A percentile compares a stretch with the other conserved stretches of the same genome.
Conservation (phyloP, 768 basidiomycete species). For the Kwoniella europaea region DNA sequence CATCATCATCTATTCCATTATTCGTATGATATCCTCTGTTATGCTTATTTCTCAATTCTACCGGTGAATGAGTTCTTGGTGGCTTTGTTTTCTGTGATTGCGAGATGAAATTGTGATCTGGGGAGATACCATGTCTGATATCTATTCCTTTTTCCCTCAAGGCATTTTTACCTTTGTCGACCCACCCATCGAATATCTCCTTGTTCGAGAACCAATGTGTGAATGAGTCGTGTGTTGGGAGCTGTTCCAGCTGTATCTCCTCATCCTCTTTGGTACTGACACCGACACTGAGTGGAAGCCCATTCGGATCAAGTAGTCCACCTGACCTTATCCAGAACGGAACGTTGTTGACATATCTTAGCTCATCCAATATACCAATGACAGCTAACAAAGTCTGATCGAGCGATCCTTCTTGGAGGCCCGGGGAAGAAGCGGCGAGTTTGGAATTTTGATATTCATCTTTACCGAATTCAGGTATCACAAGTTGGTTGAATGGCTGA, state of each 20-base stretch:
- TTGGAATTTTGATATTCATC: constrained; percentile 24
- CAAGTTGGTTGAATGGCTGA: constrained; percentile 56
- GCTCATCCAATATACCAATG: constrained; percentile 51
- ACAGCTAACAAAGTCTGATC: constrained; percentile 52
- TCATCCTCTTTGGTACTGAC: background rate
- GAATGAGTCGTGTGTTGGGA: constrained; percentile 41
- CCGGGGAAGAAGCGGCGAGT: background rate
- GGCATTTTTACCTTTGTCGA: constrained; percentile 34
- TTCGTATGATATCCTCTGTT: constrained; percentile 12
- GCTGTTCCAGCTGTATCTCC: constrained; percentile 19
- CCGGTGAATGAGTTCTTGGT: constrained; percentile 1
- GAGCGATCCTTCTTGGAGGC: constrained; percentile 13
- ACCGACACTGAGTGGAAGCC: background rate
- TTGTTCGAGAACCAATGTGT: constrained; percentile 41
- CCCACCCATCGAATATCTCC: constrained; percentile 33
- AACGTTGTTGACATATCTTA: constrained; percentile 42
- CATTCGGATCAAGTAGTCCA: constrained; percentile 25
- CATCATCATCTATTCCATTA: constrained; percentile 3
- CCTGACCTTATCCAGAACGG: constrained; percentile 55
- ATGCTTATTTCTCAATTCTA: background rate
- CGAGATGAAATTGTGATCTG: background rate
- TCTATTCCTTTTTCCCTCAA: constrained; percentile 39
- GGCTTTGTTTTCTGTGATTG: background rate
- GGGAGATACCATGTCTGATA: constrained; percentile 27
- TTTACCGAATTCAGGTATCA: constrained; percentile 52